Evolutionary conservation across 169 alveolate genomes (phyloP), one percentile per base, ranked within the genome.

Genomic region (Theileria annulata): DNA sequence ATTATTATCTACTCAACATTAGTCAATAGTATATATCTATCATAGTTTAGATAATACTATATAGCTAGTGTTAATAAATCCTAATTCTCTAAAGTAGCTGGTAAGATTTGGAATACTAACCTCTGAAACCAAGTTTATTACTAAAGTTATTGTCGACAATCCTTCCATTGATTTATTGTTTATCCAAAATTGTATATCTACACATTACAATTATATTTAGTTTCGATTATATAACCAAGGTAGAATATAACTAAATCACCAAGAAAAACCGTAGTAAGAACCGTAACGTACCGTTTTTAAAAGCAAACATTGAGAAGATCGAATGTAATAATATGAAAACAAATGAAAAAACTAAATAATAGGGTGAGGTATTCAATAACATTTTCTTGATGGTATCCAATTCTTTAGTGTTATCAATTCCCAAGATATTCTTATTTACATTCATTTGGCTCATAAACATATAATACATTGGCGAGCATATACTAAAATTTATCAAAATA

Each of bases 101-200:
- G n/a, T n/a, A n/a, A n/a, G n/a, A n/a, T n/a, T n/a, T n/a, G n/a
- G n/a, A n/a, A 63, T 19, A 5, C 31, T 27, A 60, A 75, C 79
- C 76, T 93, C 96, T 56, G 97, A 92, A 30, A 94, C 93, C 59
- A 95, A 93, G 60, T 94, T 87, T 30, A 95, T 87, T 51, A 94
- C 80, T 67, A 97, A 92, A 66, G 98, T 89, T 60, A 94, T 92
- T 0, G 98, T 98, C 37, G 98, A 95, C 5, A 97, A 87, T 0
- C 99, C 99, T 83, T 96, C 95, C 97, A 96, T 93, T 19, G 97
- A 95, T 63, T 97, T 98, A 86, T 95, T 94, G 68, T 90, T 84
- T 66, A 94, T 88, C 99, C 99, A 97, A 82, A 96, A 97, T 54
- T 93, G 95, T 75, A 97, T 93, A 86, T 97, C 95, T 88, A 59